Base-by-base conservation (phyloP, 2,329 filamentous ascomycete species). In the Aspergillus brasiliensis region DNA sequence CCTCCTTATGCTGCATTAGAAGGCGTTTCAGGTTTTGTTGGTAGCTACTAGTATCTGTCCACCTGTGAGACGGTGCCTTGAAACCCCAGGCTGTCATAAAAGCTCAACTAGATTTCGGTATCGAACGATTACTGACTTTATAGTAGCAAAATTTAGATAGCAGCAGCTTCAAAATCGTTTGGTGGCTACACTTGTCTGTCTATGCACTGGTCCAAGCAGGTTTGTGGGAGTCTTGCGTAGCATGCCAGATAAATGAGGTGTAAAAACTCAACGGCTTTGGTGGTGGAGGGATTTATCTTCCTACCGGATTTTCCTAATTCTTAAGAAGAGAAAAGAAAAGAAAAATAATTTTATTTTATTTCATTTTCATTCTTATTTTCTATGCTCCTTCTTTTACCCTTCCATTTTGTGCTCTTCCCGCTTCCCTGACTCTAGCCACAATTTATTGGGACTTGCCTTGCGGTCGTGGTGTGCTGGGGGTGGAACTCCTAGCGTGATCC, bases 401-500 rank as follows among this genome's bases (percentile, higher is more conserved):
- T 34, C 31, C 31, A 34, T 13, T 34, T 34, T 34, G 31, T 34
- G 31, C 31, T 44, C 40, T 44, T 44, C 40, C 40, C 40, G 40
- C 21, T 44, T 44, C 40, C 40, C 21, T 21, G 40, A 28, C 38
- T 34, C 31, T 38, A 52, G 25, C 34, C 40, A 42, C 51, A 23
- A 46, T 46, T 44, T 31, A 46, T 55, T 46, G 52, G 31, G 42
- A 58, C 37, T 49, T 31, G 53, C 48, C 58, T 49, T 57, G 47
- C 57, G 56, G 58, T 56, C 42, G 27, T 44, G 31, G 44, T 44
- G 42, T 56, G 51, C 61, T 61, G 59, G 61, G 58, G 61, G 61
- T 63, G 61, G 61, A 61, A 63, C 63, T 66, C 64, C 64, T 66
- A 65, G 64, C 64, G 56, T 65, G 57, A 59, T 60, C 60, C 64